Conservation (phyloP, 2,329 filamentous ascomycete genomes). For the Xylaria sp. region DNA sequence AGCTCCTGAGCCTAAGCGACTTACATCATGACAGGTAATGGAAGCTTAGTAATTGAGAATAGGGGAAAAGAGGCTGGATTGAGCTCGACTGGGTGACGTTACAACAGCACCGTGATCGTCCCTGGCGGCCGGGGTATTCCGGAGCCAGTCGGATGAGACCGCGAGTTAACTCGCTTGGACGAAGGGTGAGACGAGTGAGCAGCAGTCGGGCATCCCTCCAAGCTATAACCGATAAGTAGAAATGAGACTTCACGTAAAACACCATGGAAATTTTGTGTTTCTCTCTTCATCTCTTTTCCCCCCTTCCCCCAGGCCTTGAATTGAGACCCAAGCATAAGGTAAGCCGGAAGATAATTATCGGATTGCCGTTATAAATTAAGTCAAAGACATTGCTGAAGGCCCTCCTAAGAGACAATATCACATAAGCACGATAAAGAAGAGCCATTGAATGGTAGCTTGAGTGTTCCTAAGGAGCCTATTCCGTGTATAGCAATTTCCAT, state of each 20-base stretch:
- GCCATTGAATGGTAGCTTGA: background rate
- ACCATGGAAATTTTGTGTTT: too few species aligned
- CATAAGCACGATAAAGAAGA: background rate
- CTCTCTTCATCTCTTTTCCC: too few species aligned
- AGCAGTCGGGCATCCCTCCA: background rate
- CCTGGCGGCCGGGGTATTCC: background rate
- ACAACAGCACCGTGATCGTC: background rate
- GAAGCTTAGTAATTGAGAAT: background rate
- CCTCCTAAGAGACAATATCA: background rate
- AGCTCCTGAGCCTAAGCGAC: background rate
- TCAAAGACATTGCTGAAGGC: too few species aligned
- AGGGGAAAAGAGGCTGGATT: background rate
- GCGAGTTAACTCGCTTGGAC: background rate
- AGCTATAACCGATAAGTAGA: background rate
- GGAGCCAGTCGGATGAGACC: constrained; percentile 1
- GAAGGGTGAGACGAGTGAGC: background rate
- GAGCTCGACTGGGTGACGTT: background rate
- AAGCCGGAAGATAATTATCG: too few species aligned
- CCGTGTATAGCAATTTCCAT: background rate
- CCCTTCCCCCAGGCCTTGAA: too few species aligned
- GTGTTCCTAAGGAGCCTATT: too few species aligned
- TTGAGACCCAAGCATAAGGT: too few species aligned
- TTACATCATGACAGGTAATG: background rate
- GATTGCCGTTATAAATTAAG: too few species aligned
- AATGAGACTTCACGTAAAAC: background rate